Base-by-base conservation (phyloP, 2,329 filamentous ascomycete species). In the Ceratocystiopsis brevicomis region DNA sequence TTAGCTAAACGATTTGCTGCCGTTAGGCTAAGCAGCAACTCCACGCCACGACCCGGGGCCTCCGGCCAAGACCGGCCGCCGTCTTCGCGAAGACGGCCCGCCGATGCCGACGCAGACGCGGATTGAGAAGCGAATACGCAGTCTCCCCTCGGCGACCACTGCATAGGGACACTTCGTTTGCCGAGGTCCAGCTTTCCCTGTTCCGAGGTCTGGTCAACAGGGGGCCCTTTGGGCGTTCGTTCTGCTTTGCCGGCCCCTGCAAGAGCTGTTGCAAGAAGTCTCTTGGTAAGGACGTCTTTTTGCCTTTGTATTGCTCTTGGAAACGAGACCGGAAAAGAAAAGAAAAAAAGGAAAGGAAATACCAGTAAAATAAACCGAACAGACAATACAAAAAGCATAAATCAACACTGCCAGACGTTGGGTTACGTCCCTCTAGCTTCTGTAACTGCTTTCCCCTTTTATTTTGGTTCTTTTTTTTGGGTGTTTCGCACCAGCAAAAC, bases 1-100 rank as follows among this genome's bases (percentile, higher is more conserved):
- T 68, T 76, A 67, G 68, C 72, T 74, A 76, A 76, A 65, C 66
- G 70, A 63, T 69, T 76, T 71, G 69, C 70, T 68, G 68, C 69
- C 62, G 69, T 75, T 69, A 76, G 72, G 68, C 67, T 73, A 60
- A 72, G 69, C 55, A 64, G 38, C 30, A 37, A 33, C 37, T 34
- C 18, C 36, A 42, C 41, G 10, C 33, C 33, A 6, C 32, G 32
- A 34, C 33, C 13, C 6, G n/a, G n/a, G n/a, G 6, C 33, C 13
- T 15, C 13, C 33, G 13, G 33, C 12, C 11, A 34, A 2, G 12
- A 34, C 15, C 33, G 4, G 33, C 33, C 33, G 32, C 11, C 33
- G 33, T 15, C 33, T 3, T 19, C 37, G 37, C 18, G 37, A 25
- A 19, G 13, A n/a, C 36, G 14, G 36, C 17, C 36, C 14, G 14